These are phyloP conservation scores for Coelastrella sp. DNA, from an alignment of 139 green algal species.

Conservation along the genomic window DNA sequence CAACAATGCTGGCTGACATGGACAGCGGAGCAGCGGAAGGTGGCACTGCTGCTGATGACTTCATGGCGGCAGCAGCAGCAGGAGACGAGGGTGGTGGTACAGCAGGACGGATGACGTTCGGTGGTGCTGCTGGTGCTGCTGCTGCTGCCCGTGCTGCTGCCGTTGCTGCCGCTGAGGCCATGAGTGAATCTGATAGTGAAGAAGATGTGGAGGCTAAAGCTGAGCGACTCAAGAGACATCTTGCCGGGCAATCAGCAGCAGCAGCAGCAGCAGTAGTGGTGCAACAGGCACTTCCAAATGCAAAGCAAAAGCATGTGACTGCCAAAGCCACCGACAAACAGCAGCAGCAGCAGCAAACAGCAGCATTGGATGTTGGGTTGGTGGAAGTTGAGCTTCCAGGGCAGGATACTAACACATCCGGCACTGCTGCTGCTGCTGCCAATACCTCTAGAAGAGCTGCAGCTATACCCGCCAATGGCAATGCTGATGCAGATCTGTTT, in stretches of 20 bases:
- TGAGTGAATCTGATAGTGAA: slow-evolving; percentile 36
- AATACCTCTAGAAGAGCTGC: background rate
- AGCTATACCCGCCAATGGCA: slow-evolving; percentile 5
- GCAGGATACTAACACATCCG: background rate
- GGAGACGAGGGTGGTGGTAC: background rate
- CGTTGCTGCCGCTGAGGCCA: background rate
- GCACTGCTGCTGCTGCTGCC: background rate
- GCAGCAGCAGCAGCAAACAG: slow-evolving; percentile 14
- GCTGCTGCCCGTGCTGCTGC: background rate
- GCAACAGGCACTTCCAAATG: slow-evolving; percentile 6
- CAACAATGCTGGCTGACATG: slow-evolving; percentile 55
- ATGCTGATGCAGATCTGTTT: slow-evolving; percentile 35
- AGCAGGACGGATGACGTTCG: slow-evolving; percentile 46
- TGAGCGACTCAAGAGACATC: slow-evolving; percentile 29
- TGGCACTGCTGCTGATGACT: slow-evolving; percentile 9
- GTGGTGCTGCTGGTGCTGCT: slow-evolving; percentile 15
- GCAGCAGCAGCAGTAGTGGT: slow-evolving; percentile 34
- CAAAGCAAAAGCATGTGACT: background rate
- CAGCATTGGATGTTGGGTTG: background rate
- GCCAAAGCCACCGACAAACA: background rate
- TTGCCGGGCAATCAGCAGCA: background rate
- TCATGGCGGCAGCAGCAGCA: slow-evolving; percentile 12
- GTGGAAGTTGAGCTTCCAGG: slow-evolving; percentile 14
- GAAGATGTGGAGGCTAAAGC: slow-evolving; percentile 62
- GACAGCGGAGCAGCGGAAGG: background rate